Evolutionary conservation across 73 alveolate genomes (phyloP).

Genomic region (Tetrahymena thermophila): DNA sequence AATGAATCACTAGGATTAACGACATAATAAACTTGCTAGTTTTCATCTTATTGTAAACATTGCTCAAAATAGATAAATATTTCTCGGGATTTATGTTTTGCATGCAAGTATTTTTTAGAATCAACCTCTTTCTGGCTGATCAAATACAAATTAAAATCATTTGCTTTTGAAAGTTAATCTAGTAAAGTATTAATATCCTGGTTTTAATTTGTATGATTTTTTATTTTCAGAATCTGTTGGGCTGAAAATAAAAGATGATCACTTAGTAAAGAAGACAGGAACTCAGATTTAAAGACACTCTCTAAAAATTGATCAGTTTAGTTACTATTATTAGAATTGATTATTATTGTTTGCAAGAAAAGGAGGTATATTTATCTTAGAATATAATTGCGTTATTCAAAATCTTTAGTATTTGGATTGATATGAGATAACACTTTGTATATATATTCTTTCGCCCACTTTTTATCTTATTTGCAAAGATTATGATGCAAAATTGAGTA

Average conservation of each 20-base stretch:
- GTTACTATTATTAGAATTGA: background rate
- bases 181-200: background rate
- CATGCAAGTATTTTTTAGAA: too few species aligned
- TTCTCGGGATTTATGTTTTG: too few species aligned
- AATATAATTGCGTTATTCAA: background rate
- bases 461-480: background rate
- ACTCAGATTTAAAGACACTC: background rate
- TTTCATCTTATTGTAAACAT: too few species aligned
- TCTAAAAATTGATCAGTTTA: too few species aligned
- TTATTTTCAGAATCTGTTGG: too few species aligned
- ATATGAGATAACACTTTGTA: background rate
- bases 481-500: background rate
- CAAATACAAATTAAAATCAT: too few species aligned
- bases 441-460: background rate
- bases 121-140: background rate
- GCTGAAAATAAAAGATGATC: background rate
- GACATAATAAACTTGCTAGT: too few species aligned
- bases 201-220: too few species aligned
- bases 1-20: too few species aligned
- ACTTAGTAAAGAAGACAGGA: background rate
- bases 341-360: background rate
- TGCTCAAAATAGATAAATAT: too few species aligned
- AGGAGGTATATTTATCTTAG: background rate
- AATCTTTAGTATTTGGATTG: background rate
- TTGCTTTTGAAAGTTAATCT: background rate